phyloP scores from a whole-genome alignment of 2,329 filamentous ascomycete species.

The Periconia sp. region DNA sequence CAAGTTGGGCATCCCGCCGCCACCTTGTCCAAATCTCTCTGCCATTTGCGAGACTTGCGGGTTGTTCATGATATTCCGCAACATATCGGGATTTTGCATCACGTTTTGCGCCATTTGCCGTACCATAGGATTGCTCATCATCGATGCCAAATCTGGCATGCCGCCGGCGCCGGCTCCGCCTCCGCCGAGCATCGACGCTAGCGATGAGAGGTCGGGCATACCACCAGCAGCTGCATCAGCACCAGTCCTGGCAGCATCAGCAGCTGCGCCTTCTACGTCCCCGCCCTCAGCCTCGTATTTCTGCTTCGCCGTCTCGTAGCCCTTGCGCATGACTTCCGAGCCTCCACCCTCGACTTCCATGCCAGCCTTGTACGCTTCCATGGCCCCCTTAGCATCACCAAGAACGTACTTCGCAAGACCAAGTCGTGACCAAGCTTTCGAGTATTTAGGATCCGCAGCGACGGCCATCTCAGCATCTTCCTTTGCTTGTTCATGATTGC shows the following conservation, averaged over 20 bases:
- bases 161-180: slow-evolving; percentile 67
- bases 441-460: slow-evolving; percentile 87
- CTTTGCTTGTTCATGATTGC: slow-evolving; percentile 82
- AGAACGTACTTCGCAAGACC: slow-evolving; percentile 91
- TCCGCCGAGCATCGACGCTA: slow-evolving; percentile 60
- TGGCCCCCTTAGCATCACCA: slow-evolving; percentile 86
- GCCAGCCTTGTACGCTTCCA: slow-evolving; percentile 92
- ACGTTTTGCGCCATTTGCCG: slow-evolving; percentile 94
- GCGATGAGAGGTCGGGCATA: slow-evolving; percentile 83
- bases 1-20: slow-evolving; percentile 83
- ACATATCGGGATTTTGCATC: slow-evolving; percentile 94
- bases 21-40: slow-evolving; percentile 69
- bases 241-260: slow-evolving; percentile 43
- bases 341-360: slow-evolving; percentile 96
- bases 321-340: slow-evolving; percentile 96
- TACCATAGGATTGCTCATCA: slow-evolving; percentile 90
- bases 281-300: slow-evolving; percentile 80
- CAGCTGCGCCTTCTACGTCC: slow-evolving; percentile 60
- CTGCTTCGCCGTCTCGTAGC: slow-evolving; percentile 89
- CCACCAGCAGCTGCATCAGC: slow-evolving; percentile 70
- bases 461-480: slow-evolving; percentile 91
- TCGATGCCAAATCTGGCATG: slow-evolving; percentile 80
- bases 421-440: slow-evolving; percentile 94
- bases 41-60: slow-evolving; percentile 88
- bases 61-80: slow-evolving; percentile 94